A percentile compares a stretch with the other conserved stretches of the same genome.
Conservation (phyloP, 768 basidiomycete species). For the Suillus fuscotomentosus region DNA sequence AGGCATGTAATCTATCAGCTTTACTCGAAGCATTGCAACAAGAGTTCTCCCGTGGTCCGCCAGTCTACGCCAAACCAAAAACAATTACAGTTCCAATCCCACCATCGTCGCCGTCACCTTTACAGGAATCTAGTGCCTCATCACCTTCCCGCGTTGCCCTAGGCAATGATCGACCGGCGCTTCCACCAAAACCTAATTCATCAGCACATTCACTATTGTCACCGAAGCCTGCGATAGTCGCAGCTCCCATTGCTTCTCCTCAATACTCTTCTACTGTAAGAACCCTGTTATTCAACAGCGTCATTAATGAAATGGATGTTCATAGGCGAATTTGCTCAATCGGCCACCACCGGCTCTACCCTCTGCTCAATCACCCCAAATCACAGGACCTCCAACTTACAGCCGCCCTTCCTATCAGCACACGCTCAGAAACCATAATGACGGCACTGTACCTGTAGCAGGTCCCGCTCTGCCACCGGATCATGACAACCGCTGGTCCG, state of each 20-base stretch:
- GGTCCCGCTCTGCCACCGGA: conserved; percentile 19
- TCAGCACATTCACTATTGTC: conserved; percentile 11
- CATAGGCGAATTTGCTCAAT: conserved; percentile 24
- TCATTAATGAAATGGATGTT: conserved; percentile 1
- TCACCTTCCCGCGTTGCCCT: conserved; percentile 13
- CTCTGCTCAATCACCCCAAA: conserved; percentile 11
- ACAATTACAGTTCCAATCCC: conserved; percentile 18
- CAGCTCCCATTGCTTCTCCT: conserved; percentile 10
- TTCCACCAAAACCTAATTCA: conserved; percentile 37
- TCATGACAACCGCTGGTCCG: conserved; percentile 27
- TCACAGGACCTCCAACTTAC: not conserved
- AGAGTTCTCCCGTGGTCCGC: conserved; percentile 83
- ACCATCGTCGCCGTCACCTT: conserved; percentile 12
- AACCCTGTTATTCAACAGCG: not conserved
- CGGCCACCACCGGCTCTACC: conserved; percentile 39
- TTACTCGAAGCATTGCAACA: conserved; percentile 78
- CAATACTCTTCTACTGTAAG: conserved; percentile 10
- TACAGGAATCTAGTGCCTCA: conserved; percentile 19
- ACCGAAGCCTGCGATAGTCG: conserved; percentile 16
- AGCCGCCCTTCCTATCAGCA: conserved; percentile 12
- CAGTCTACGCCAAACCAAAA: conserved; percentile 84
- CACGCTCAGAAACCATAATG: conserved; percentile 13
- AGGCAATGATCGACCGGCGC: conserved; percentile 33
- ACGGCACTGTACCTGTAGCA: conserved; percentile 22
- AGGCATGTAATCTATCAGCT: conserved; percentile 77